A percentile compares a stretch with the other conserved stretches of the same genome.
Conservation (phyloP, 2,329 filamentous ascomycete genomes). For the Dothistroma pini region DNA sequence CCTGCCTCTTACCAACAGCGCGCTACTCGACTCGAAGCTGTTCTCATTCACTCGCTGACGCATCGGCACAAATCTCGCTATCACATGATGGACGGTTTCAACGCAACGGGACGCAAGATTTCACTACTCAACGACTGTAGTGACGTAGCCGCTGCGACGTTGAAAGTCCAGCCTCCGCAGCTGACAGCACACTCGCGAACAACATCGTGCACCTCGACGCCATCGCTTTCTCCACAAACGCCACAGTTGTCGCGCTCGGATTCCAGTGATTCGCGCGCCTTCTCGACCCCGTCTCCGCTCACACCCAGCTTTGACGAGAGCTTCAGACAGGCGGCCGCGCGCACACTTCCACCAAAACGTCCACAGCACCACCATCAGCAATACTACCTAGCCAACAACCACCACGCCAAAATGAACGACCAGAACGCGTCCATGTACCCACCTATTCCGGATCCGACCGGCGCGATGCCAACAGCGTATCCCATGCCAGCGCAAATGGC, state of each 20-base stretch:
- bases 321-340: conserved; percentile 25
- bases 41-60: conserved; percentile 8
- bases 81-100: conserved; percentile 50
- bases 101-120: conserved; percentile 47
- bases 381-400: conserved; percentile 16
- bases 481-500: conserved; percentile 29
- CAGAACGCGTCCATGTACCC: conserved; percentile 34
- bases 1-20: conserved; percentile 1
- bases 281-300: conserved; percentile 45
- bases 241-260: conserved; percentile 46
- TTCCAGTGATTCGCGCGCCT: conserved; percentile 44
- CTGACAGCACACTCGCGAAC: conserved; percentile 22
- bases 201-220: conserved; percentile 45
- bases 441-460: conserved; percentile 34
- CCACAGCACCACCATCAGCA: conserved; percentile 21
- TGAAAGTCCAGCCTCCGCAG: conserved; percentile 26
- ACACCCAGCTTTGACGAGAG: conserved; percentile 40
- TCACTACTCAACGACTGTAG: conserved; percentile 49
- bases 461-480: conserved; percentile 31
- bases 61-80: conserved; percentile 25
- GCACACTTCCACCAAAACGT: conserved; percentile 16
- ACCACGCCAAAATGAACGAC: conserved; percentile 36
- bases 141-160: conserved; percentile 28
- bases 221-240: conserved; percentile 45
- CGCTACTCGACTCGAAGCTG: conserved; percentile 3